These are phyloP conservation scores for Fusarium nygamai DNA, from an alignment of 2,329 filamentous ascomycete genomes.

Conservation along the genomic window DNA sequence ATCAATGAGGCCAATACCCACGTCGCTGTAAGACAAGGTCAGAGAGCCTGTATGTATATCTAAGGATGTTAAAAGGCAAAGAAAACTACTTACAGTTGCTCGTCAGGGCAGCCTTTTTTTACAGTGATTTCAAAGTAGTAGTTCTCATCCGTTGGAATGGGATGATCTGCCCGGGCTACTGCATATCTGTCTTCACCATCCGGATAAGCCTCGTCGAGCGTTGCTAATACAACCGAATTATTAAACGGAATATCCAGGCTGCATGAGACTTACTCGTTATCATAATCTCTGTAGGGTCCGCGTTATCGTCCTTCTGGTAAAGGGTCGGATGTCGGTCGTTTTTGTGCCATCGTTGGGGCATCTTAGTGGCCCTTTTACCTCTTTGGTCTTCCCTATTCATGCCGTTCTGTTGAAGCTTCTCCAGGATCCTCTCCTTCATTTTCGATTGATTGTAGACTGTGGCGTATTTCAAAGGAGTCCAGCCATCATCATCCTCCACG, in stretches of 20 bases:
- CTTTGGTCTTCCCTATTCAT: neutral
- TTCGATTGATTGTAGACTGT: neutral
- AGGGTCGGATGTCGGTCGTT: neutral
- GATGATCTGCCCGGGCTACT: neutral
- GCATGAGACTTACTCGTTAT: neutral
- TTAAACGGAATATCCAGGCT: fast-evolving
- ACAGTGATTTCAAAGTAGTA: neutral
- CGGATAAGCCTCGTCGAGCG: neutral
- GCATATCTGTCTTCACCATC: neutral
- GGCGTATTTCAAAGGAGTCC: neutral
- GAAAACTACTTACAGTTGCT: neutral
- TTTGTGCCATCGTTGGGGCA: neutral
- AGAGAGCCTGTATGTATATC: neutral
- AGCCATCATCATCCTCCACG: neutral
- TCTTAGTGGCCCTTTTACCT: neutral
- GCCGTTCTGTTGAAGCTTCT: neutral
- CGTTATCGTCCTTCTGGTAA: neutral
- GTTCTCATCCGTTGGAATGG: neutral
- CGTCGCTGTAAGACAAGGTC: neutral
- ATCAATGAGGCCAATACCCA: neutral
- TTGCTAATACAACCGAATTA: fast-evolving
- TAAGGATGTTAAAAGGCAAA: neutral
- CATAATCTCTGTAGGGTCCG: neutral
- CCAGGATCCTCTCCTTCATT: neutral
- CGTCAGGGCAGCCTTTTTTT: neutral